Percentiles rank a stretch among this genome's conserved stretches.
Evolutionary conservation across 1,139 yeast genomes (phyloP).

Genomic region (Diutina scorzettiae): DNA sequence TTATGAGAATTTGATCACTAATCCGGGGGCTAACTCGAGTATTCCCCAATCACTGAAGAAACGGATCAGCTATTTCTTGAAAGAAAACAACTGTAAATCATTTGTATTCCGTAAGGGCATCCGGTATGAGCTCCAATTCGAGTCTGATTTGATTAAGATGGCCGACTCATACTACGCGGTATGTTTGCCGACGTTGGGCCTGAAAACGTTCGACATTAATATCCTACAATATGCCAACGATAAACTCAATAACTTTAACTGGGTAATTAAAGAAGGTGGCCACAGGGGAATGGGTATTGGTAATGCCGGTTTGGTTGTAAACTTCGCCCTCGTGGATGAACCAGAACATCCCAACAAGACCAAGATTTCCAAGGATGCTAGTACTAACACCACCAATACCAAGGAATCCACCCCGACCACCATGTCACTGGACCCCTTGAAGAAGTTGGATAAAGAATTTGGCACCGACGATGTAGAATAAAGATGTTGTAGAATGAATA

Average conservation of each 20-base stretch:
- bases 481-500: too few species aligned
- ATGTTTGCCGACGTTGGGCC: constrained; percentile 28
- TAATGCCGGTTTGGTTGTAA: constrained; percentile 24
- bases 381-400: too few species aligned
- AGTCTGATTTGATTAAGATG: constrained; percentile 23
- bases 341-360: not conserved
- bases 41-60: constrained; percentile 21
- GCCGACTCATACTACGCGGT: constrained; percentile 29
- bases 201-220: constrained; percentile 28
- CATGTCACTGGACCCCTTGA: too few species aligned
- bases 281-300: constrained; percentile 21
- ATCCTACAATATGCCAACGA: constrained; percentile 31
- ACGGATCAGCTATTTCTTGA: constrained; percentile 24
- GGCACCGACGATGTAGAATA: not conserved
- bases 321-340: constrained; percentile 28
- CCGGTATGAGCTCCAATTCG: constrained; percentile 24
- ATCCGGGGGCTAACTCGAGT: constrained; percentile 5
- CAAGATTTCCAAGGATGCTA: too few species aligned
- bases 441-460: not conserved
- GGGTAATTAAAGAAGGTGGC: constrained; percentile 30
- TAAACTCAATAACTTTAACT: constrained; percentile 30
- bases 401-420: too few species aligned
- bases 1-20: constrained; percentile 14
- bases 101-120: constrained; percentile 19
- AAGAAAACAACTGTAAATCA: constrained; percentile 17